phyloP scores from a whole-genome alignment of 345 rosid genomes.

The thale cress (Arabidopsis thaliana) region DNA sequence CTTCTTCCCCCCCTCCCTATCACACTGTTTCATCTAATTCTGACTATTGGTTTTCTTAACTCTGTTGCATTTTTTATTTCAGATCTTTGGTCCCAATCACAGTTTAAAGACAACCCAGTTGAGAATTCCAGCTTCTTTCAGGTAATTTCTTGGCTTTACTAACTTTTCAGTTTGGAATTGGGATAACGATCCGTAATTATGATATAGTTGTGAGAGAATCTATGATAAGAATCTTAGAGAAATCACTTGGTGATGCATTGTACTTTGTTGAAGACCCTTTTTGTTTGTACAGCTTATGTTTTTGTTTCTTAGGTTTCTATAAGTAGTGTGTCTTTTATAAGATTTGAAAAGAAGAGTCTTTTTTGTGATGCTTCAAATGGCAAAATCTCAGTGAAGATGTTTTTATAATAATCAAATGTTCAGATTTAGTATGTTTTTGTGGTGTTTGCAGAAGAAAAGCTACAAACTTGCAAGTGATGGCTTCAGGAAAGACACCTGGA shows the following conservation, averaged over 20 bases:
- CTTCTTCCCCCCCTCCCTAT: conserved; percentile 7
- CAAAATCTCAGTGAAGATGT: conserved; percentile 2
- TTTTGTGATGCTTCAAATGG: conserved; percentile 18
- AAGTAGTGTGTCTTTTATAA: neutral
- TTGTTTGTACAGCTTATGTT: neutral
- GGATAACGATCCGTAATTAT: neutral
- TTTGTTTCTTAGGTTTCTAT: neutral
- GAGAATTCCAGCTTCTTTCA: conserved; percentile 35
- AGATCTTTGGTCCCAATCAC: conserved; percentile 34
- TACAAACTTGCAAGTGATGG: conserved; percentile 40
- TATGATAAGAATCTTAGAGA: neutral
- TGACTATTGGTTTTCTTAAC: neutral
- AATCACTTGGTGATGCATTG: neutral
- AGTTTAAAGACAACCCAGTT: conserved; percentile 31
- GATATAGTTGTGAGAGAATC: neutral
- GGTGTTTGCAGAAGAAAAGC: conserved; percentile 34
- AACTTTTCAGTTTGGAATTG: conserved; percentile 11
- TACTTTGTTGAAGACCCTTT: conserved; percentile 2
- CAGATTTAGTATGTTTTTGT: neutral
- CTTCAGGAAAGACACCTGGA: conserved; percentile 39
- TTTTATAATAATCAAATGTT: conserved; percentile 1
- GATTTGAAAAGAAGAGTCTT: neutral
- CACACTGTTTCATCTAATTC: neutral
- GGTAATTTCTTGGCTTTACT: conserved; percentile 27
- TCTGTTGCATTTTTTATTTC: conserved; percentile 23